Percentiles rank a stretch among this genome's conserved stretches.
Evolutionary conservation across 2,329 filamentous ascomycete species (phyloP).

Genomic region (Raffaelea deltoideospora): DNA sequence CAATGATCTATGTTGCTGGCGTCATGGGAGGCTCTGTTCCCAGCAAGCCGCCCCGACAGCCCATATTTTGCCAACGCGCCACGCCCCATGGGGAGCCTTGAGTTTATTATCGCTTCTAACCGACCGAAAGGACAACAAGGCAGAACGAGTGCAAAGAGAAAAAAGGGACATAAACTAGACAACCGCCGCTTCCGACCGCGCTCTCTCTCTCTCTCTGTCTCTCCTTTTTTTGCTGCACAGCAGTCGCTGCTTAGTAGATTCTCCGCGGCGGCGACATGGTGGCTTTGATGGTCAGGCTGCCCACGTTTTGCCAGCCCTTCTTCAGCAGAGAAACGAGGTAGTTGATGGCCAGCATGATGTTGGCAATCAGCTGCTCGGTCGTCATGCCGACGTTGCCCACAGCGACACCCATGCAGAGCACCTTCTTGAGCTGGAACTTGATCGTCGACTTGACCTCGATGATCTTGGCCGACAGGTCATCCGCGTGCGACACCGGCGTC

Average conservation of each 20-base stretch:
- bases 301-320: slow-evolving; percentile 99
- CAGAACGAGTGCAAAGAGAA: no score
- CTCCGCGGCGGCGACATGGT: slow-evolving; percentile 98
- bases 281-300: slow-evolving; percentile 99
- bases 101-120: no score
- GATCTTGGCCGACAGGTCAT: slow-evolving; percentile 90
- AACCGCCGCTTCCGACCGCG: no score
- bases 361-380: slow-evolving; percentile 86
- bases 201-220: no score
- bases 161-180: no score
- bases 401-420: slow-evolving; percentile 98
- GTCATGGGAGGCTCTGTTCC: no score
- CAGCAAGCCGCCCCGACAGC: no score
- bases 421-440: slow-evolving; percentile 99
- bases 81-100: no score
- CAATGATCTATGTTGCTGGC: no score
- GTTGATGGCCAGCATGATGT: slow-evolving; percentile 99
- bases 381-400: slow-evolving; percentile 98
- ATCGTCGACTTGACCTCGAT: slow-evolving; percentile 99
- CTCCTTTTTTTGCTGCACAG: no score
- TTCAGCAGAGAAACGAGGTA: slow-evolving; percentile 98
- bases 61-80: no score
- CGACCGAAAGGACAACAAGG: no score
- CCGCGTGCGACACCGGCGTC: slow-evolving; percentile 89
- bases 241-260: slow-evolving; percentile 61